A percentile compares a stretch with the other conserved stretches of the same genome.
Evolutionary conservation across 2,329 filamentous ascomycete genomes (phyloP).

Genomic region (Claviceps sorghi): DNA sequence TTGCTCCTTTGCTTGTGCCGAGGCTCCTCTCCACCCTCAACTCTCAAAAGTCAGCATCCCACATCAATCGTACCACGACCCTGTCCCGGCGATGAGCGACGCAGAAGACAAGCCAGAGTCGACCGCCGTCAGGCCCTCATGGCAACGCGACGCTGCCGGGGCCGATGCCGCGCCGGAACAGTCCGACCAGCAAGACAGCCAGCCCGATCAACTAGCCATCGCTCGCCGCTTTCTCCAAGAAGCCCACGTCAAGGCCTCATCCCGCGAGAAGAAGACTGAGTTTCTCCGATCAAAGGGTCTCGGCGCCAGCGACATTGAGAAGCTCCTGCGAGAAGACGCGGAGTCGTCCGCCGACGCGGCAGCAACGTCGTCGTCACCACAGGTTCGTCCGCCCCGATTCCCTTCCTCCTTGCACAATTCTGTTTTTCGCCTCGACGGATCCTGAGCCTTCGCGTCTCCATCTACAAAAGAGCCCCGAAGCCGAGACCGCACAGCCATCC

Average conservation of each 20-base stretch:
- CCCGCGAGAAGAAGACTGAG: constrained; percentile 55
- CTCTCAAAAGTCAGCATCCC: not conserved
- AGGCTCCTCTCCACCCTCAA: not conserved
- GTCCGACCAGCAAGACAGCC: constrained; percentile 6
- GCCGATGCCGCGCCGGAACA: constrained; percentile 7
- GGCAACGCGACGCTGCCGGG: constrained; percentile 15
- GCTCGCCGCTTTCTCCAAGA: constrained; percentile 66
- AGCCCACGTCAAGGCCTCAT: constrained; percentile 52
- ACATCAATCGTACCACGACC: not conserved
- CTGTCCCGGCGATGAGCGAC: constrained; percentile 16
- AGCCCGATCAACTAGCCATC: constrained; percentile 35
- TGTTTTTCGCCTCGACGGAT: not conserved
- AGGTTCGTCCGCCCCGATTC: not conserved
- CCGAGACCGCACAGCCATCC: not conserved
- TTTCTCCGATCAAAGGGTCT: constrained; percentile 72
- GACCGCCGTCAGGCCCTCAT: constrained; percentile 16
- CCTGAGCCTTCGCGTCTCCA: not conserved
- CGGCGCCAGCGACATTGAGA: constrained; percentile 48
- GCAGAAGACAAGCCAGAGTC: constrained; percentile 13
- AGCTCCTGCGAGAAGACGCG: constrained; percentile 36
- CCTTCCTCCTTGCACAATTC: not conserved
- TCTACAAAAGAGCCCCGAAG: not conserved
- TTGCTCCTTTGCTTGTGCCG: not conserved
- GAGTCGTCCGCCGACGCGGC: constrained; percentile 6
- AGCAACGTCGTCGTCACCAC: not conserved